Conservation (phyloP, 805 yeast species). For the Lipomyces japonicus region DNA sequence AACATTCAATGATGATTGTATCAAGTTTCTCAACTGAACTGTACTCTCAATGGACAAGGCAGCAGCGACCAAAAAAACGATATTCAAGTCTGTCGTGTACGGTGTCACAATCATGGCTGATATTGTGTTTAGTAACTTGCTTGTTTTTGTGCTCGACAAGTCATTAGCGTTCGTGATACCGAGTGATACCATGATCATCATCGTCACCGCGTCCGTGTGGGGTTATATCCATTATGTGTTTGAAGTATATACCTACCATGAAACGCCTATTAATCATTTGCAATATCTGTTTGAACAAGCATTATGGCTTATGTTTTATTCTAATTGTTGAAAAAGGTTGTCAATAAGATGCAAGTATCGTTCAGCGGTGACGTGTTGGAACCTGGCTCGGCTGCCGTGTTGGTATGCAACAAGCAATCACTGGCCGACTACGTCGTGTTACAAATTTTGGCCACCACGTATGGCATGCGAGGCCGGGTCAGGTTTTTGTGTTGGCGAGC, state of each 20-base stretch:
- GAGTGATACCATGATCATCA: no score
- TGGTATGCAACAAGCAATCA: slow-evolving; percentile 22
- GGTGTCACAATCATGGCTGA: no score
- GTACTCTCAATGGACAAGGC: no score
- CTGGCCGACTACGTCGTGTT: slow-evolving; percentile 17
- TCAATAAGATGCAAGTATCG: slow-evolving; percentile 16
- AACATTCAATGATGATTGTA: no score
- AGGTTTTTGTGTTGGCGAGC: slow-evolving; percentile 16
- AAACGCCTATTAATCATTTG: not conserved
- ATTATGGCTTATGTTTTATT: not conserved
- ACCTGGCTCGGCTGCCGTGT: slow-evolving; percentile 9
- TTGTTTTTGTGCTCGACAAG: no score
- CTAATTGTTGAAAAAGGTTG: slow-evolving; percentile 3
- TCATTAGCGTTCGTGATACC: no score
- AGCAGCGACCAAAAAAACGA: no score
- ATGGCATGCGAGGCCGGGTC: slow-evolving; percentile 16
- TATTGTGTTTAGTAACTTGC: no score
- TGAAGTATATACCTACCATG: slow-evolving; percentile 13
- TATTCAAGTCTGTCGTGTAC: no score
- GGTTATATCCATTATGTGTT: slow-evolving; percentile 17
- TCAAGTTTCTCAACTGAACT: no score
- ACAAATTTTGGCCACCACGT: slow-evolving; percentile 13
- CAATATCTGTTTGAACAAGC: not conserved
- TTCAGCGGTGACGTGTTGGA: slow-evolving; percentile 26
- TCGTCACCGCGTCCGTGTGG: slow-evolving; percentile 18